Evolutionary conservation across 176 grass and related monocot species (phyloP), one percentile per base, ranked within the genome.

Genomic region (Miscanthus lutarioriparius): DNA sequence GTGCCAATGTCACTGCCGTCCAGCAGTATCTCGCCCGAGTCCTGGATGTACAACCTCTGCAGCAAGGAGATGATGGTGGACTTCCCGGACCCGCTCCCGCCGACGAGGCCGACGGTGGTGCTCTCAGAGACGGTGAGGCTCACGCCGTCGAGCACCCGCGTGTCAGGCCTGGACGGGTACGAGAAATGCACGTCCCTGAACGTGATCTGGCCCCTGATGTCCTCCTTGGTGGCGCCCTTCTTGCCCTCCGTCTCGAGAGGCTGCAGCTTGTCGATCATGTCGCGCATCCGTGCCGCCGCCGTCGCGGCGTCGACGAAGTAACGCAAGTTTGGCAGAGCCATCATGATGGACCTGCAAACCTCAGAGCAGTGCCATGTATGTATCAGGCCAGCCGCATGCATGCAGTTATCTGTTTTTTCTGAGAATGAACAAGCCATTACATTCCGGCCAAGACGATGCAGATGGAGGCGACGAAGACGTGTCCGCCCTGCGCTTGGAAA

Each of bases 361-460:
- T 17, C 48, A 51, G 6, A 48, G 23, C 32, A 56, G 67, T 0
- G 43, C 5, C 0, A 43, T n/a, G n/a, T n/a, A n/a, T 3, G 37
- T 39, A 39, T 40, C 36, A 37, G 36, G 36, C 5, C 7, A 37
- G 36, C 36, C 5, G 38, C 6, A 41, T 41, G 38, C 9, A 40
- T 9, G 9, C 40, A 0, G 9, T 43, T 5, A 43, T 43, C 40
- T 43, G 40, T 11, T 43, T 43, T 10, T 10, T 43, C 10, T 2
- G 40, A 43, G 9, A 43, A 43, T 43, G 40, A 43, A 43, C 40
- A 43, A 43, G 5, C 0, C 3, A 7, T 47, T 47, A 47, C 14
- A 94, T 88, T 45, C 89, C 89, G 8, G 87, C 84, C n/a, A 89
- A 22, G 62, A 94, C 23, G 84, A 94, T 82, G 81, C 84, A 82